phyloP scores from a whole-genome alignment of 768 basidiomycete genomes.

The Hemileccinum rubropunctum region DNA sequence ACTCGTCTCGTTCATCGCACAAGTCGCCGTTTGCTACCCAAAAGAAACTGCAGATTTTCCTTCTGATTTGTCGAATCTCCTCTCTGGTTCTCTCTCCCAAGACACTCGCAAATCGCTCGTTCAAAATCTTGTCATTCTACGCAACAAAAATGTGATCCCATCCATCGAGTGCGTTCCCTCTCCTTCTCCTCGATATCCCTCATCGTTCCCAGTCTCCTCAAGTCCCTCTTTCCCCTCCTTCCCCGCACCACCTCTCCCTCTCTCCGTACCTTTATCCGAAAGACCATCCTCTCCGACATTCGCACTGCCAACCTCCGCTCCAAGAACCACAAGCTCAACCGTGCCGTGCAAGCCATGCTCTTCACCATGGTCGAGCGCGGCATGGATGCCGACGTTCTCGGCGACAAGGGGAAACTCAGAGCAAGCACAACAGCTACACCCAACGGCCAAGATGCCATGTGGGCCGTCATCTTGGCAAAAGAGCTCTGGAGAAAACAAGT shows the following conservation, averaged over 20 bases:
- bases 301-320: constrained; percentile 83
- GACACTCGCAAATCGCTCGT: constrained; percentile 85
- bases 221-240: constrained; percentile 89
- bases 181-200: background rate
- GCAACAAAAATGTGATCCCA: constrained; percentile 89
- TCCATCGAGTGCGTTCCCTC: constrained; percentile 76
- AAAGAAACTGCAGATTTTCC: constrained; percentile 87
- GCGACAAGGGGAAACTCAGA: constrained; percentile 79
- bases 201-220: constrained; percentile 62
- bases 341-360: constrained; percentile 92
- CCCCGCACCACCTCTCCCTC: constrained; percentile 88
- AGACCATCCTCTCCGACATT: constrained; percentile 92
- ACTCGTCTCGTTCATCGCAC: constrained; percentile 87
- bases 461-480: constrained; percentile 92
- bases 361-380: constrained; percentile 96
- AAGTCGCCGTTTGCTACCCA: constrained; percentile 80
- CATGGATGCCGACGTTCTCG: constrained; percentile 75
- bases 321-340: constrained; percentile 95
- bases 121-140: constrained; percentile 88
- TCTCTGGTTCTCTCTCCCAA: constrained; percentile 71
- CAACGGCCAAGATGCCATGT: constrained; percentile 87
- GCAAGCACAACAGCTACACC: constrained; percentile 31
- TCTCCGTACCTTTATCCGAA: constrained; percentile 82
- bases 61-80: constrained; percentile 68
- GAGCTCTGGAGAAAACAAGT: constrained; percentile 93